Base-by-base conservation (phyloP, 495 filamentous ascomycete genomes). In the Penicillium maclennaniae region DNA sequence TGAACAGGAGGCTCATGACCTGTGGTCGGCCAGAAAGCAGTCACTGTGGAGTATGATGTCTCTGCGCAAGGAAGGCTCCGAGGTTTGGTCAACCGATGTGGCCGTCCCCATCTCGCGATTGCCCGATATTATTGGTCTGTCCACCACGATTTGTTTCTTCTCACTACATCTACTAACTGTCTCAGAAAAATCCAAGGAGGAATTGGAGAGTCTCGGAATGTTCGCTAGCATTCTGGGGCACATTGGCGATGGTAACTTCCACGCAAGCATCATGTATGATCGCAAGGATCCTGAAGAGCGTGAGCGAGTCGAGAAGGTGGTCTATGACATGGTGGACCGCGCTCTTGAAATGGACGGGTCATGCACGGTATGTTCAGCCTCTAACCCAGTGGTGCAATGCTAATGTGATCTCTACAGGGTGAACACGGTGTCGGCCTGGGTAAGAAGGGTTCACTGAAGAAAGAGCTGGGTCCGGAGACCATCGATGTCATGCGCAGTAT, bases 321-420 rank as follows among this genome's bases (percentile, higher is more conserved):
- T 95, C 21, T 81, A 91, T 58, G 85, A 89, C 55, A 95, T 96
- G 91, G 89, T 95, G 19, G 82, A 88, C 58, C 77, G 89, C 20
- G 91, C 90, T 7, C 61, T 96, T 23, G 89, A 91, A 40, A 95
- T 96, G 91, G 91, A 95, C 49, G 91, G 91, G 1, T 95, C 92
- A 5, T 92, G 89, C 71, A 92, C 90, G 1, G 84, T 80, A 78
- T 63, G 66, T 17, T 42, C 23, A 6, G 2, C 19, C 0, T 19
- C 14, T 4, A 17, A 45, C 53, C 41, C 43, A 12, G 4, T 41
- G 9, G n/a, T 12, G 19, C 9, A 41, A 9, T 16, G 60, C 66
- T 51, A 66, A 51, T 12, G 31, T 20, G n/a, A 12, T 7, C 44
- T 26, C 52, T 39, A 48, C 50, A 80, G 77, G 87, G 92, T 16